Conservation (phyloP, 169 alveolate species). For the Eimeria falciformis region DNA sequence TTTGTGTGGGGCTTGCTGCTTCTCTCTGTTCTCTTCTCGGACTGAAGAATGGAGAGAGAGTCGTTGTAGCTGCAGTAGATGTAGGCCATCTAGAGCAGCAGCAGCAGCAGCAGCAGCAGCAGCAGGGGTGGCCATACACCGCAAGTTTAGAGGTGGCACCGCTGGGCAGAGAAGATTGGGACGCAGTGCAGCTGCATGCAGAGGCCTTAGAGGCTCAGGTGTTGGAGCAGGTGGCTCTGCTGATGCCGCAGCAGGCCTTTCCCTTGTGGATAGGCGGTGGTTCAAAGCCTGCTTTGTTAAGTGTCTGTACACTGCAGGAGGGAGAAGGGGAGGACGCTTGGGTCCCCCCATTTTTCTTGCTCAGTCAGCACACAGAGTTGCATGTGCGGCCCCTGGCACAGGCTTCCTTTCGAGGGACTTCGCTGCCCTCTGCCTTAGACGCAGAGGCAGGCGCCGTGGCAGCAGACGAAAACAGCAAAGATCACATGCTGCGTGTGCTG, state of each 20-base stretch:
- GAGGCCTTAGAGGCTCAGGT: conserved; percentile 46
- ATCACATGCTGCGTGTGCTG: conserved; percentile 27
- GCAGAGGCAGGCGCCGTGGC: not conserved
- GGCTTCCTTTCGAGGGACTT: conserved; percentile 30
- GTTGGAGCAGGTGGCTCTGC: conserved; percentile 69
- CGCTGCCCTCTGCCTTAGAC: not conserved
- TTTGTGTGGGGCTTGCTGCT: conserved; percentile 36
- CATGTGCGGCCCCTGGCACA: conserved; percentile 72
- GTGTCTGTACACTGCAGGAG: conserved; percentile 48
- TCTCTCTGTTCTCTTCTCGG: conserved; percentile 16
- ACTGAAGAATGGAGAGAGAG: conserved; percentile 49
- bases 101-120: conserved; percentile 53
- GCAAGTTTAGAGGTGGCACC: conserved; percentile 60
- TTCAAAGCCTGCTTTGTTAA: conserved; percentile 41
- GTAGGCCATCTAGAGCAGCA: conserved; percentile 39
- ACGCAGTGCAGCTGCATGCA: conserved; percentile 76
- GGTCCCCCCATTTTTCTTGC: conserved; percentile 69
- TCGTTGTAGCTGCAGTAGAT: conserved; percentile 37
- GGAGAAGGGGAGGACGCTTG: not conserved
- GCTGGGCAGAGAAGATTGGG: conserved; percentile 71
- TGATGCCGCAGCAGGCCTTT: conserved; percentile 55
- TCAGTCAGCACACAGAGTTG: conserved; percentile 62
- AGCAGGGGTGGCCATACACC: not conserved
- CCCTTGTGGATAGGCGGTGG: conserved; percentile 61
- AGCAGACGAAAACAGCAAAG: conserved; percentile 17